These are phyloP conservation scores for Sclerotinia glacialis DNA, from an alignment of 2,329 filamentous ascomycete species.

Conservation along the genomic window DNA sequence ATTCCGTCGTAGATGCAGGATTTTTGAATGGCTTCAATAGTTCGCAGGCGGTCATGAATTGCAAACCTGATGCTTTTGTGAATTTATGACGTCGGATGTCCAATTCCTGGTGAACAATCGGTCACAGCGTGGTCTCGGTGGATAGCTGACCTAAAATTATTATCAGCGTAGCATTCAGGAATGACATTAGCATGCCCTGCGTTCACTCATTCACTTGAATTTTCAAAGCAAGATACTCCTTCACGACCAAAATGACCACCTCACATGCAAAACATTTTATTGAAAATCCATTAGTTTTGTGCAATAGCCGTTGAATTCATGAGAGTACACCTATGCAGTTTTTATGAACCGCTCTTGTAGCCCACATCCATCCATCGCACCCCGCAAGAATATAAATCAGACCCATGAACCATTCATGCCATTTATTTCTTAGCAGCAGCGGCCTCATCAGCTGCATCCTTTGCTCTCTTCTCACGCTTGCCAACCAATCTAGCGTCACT, in stretches of 20 bases:
- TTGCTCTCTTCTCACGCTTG: constrained; percentile 87
- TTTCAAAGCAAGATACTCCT: background rate
- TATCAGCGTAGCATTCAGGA: background rate
- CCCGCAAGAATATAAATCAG: constrained; percentile 33
- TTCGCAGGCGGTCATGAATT: background rate
- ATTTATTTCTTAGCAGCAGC: constrained; percentile 77
- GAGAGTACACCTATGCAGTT: constrained; percentile 41
- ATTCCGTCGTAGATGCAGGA: background rate
- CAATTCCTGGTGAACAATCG: background rate
- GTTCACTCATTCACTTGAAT: background rate
- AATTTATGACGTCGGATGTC: background rate
- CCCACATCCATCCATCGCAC: constrained; percentile 36
- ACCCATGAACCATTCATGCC: constrained; percentile 35
- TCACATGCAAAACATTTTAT: constrained; percentile 17
- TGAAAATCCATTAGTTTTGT: constrained; percentile 25
- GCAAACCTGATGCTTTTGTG: background rate
- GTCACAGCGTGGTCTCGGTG: background rate
- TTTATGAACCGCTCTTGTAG: constrained; percentile 36
- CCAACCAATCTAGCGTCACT: constrained; percentile 78
- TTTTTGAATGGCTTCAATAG: background rate
- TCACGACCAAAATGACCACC: constrained; percentile 1
- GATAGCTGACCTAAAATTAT: background rate
- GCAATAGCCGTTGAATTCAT: constrained; percentile 40
- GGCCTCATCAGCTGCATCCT: constrained; percentile 82
- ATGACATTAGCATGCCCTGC: background rate